phyloP scores from a whole-genome alignment of 2,329 filamentous ascomycete species.

The Diaporthe citriasiana region DNA sequence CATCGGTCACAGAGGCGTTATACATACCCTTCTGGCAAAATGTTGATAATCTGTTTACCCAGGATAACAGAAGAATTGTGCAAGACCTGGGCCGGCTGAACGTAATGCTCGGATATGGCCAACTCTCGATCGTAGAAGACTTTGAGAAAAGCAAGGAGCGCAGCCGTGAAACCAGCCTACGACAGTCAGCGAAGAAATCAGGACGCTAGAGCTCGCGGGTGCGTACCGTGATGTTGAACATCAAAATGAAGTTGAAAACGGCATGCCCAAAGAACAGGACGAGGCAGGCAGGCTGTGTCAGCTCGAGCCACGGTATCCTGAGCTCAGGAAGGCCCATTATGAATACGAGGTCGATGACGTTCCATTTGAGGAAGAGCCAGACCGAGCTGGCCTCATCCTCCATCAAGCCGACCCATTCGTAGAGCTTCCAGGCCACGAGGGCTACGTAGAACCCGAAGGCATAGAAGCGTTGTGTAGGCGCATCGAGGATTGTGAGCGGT shows the following conservation, averaged over 20 bases:
- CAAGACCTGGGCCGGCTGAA: slow-evolving; percentile 88
- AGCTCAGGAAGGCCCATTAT: slow-evolving; percentile 89
- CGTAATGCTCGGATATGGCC: slow-evolving; percentile 91
- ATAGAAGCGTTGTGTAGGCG: slow-evolving; percentile 91
- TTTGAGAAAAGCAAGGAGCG: slow-evolving; percentile 80
- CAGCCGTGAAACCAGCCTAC: slow-evolving; percentile 80
- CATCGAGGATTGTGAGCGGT: slow-evolving; percentile 85
- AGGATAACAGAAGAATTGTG: slow-evolving; percentile 95
- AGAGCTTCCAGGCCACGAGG: slow-evolving; percentile 86
- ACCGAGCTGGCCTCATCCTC: slow-evolving; percentile 90
- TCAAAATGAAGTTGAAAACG: slow-evolving; percentile 84
- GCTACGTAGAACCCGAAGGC: slow-evolving; percentile 83
- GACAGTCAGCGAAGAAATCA: slow-evolving; percentile 18
- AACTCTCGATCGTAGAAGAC: slow-evolving; percentile 93
- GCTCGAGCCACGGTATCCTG: slow-evolving; percentile 96
- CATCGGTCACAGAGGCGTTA: background rate
- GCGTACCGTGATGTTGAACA: slow-evolving; percentile 88
- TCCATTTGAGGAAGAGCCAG: slow-evolving; percentile 94
- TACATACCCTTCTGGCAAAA: slow-evolving; percentile 87
- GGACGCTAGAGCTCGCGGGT: background rate
- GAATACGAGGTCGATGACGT: slow-evolving; percentile 86
- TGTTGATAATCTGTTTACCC: slow-evolving; percentile 97
- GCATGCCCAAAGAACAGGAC: slow-evolving; percentile 80
- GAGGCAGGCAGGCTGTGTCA: slow-evolving; percentile 81
- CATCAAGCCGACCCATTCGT: slow-evolving; percentile 84